Conservation (phyloP, 129 eudicot species). For the Arctium lappa region DNA sequence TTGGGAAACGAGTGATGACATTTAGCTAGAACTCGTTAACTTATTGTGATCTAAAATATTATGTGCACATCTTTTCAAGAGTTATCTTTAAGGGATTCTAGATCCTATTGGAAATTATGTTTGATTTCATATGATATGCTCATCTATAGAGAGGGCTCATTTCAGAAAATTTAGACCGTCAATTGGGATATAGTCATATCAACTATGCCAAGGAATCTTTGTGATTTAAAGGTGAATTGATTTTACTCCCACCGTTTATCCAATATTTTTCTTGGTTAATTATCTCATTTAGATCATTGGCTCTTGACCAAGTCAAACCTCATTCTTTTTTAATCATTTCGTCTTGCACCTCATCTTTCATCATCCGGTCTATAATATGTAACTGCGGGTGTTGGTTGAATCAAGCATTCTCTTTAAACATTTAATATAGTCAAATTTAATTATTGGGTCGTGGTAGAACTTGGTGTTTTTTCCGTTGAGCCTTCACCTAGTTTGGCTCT, state of each 20-base stretch:
- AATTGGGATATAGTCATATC: background rate
- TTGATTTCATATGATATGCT: background rate
- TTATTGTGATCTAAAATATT: background rate
- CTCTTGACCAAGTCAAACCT: background rate
- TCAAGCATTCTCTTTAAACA: background rate
- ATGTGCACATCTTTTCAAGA: background rate
- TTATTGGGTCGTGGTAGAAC: background rate
- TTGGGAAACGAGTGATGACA: background rate
- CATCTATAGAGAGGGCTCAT: background rate
- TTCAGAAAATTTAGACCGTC: background rate
- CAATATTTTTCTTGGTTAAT: background rate
- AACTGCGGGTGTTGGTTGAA: background rate
- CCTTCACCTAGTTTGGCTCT: background rate
- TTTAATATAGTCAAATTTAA: background rate
- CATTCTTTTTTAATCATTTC: background rate
- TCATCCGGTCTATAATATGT: background rate
- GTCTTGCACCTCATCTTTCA: background rate
- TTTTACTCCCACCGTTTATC: conserved; percentile 8
- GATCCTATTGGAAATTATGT: background rate
- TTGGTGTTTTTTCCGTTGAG: background rate
- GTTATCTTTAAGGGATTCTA: background rate
- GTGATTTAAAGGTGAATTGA: background rate
- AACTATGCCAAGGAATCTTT: conserved; percentile 4
- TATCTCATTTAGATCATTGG: background rate
- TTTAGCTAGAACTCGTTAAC: conserved; percentile 10